Evolutionary conservation across 2,329 filamentous ascomycete genomes (phyloP).

Genomic region (Fusarium acutatum): DNA sequence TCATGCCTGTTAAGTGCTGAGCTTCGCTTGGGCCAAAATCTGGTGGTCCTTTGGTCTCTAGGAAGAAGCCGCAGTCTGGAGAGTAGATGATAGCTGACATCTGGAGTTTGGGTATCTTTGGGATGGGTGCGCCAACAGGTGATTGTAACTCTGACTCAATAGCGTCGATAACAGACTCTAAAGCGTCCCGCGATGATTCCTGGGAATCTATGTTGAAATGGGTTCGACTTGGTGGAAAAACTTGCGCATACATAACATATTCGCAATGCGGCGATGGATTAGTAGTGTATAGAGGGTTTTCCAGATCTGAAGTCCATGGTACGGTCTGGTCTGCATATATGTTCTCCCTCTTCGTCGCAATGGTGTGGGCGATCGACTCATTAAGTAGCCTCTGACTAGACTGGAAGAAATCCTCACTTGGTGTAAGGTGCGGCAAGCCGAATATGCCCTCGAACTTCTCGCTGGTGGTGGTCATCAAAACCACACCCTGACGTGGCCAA

Average conservation of each 20-base stretch:
- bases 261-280: constrained; percentile 81
- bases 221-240: constrained; percentile 63
- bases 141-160: constrained; percentile 71
- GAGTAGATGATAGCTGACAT: constrained; percentile 73
- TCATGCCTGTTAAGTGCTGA: constrained; percentile 66
- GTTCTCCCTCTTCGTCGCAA: constrained; percentile 70
- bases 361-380: constrained; percentile 72
- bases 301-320: constrained; percentile 79
- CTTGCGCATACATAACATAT: constrained; percentile 85
- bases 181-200: constrained; percentile 44
- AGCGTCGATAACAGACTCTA: constrained; percentile 53
- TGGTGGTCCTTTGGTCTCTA: constrained; percentile 71
- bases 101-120: constrained; percentile 62
- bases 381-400: constrained; percentile 74
- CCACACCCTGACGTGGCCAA: constrained; percentile 80
- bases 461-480: constrained; percentile 87
- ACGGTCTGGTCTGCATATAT: constrained; percentile 66
- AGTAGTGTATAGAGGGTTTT: constrained; percentile 66
- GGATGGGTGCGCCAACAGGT: constrained; percentile 67
- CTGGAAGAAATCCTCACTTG: constrained; percentile 64
- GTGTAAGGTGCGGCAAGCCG: constrained; percentile 82
- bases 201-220: constrained; percentile 46
- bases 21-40: constrained; percentile 60
- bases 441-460: constrained; percentile 96
- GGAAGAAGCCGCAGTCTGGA: constrained; percentile 72